These are phyloP conservation scores for Tolypocladium inflatum DNA, from an alignment of 2,329 filamentous ascomycete genomes.

Conservation along the genomic window DNA sequence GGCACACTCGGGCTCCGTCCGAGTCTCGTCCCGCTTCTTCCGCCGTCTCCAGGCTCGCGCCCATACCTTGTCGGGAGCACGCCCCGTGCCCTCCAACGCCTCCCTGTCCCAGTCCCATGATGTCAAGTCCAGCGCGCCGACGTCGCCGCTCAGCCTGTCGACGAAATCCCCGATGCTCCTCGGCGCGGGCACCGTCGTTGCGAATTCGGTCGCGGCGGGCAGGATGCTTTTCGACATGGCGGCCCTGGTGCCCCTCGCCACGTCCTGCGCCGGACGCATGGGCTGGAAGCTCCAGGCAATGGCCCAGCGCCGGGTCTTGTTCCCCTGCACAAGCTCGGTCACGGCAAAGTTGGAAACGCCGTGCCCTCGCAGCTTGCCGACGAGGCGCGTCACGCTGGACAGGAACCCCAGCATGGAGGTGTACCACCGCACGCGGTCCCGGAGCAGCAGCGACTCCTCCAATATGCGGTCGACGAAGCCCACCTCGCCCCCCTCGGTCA, in stretches of 20 bases:
- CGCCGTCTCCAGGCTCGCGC: slow-evolving; percentile 61
- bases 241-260: slow-evolving; percentile 34
- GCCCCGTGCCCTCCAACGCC: slow-evolving; percentile 47
- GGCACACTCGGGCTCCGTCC: slow-evolving; percentile 22
- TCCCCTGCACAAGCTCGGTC: slow-evolving; percentile 68
- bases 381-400: slow-evolving; percentile 51
- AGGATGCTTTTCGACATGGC: slow-evolving; percentile 30
- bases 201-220: slow-evolving; percentile 30
- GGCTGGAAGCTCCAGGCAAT: slow-evolving; percentile 77
- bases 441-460: slow-evolving; percentile 53
- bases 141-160: slow-evolving; percentile 28
- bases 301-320: slow-evolving; percentile 75
- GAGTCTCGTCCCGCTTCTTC: slow-evolving; percentile 24
- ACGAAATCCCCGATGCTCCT: slow-evolving; percentile 29
- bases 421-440: slow-evolving; percentile 69
- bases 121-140: slow-evolving; percentile 47
- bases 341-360: slow-evolving; percentile 72
- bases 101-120: slow-evolving; percentile 54
- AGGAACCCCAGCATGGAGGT: slow-evolving; percentile 84
- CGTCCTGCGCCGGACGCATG: slow-evolving; percentile 47
- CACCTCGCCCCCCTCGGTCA: slow-evolving; percentile 68
- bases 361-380: slow-evolving; percentile 48
- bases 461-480: slow-evolving; percentile 65
- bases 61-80: slow-evolving; percentile 68
- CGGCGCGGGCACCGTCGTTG: slow-evolving; percentile 34